Evolutionary conservation across 1,139 yeast genomes (phyloP).

Genomic region (Geotrichum bryndzae): DNA sequence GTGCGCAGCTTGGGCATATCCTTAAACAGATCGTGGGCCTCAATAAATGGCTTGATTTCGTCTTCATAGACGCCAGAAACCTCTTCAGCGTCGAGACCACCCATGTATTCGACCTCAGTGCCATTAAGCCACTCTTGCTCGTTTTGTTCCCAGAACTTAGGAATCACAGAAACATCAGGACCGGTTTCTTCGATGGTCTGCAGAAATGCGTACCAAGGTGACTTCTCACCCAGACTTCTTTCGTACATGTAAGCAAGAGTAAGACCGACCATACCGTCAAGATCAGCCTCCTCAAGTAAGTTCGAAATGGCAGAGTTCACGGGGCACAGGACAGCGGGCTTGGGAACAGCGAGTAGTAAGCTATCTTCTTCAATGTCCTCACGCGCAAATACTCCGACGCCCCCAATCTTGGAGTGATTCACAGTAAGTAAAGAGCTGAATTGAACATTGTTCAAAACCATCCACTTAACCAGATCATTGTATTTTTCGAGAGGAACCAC

Average conservation of each 20-base stretch:
- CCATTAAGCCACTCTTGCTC: constrained; percentile 49
- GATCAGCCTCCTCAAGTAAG: constrained; percentile 51
- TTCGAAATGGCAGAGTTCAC: constrained; percentile 56
- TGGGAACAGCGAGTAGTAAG: constrained; percentile 32
- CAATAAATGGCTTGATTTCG: constrained; percentile 33
- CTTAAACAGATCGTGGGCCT: constrained; percentile 24
- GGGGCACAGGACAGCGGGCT: constrained; percentile 31
- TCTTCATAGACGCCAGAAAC: constrained; percentile 49
- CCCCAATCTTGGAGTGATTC: constrained; percentile 50
- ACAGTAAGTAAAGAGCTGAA: constrained; percentile 38
- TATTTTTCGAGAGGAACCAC: constrained; percentile 18
- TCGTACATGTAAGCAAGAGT: constrained; percentile 72
- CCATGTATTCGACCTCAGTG: constrained; percentile 63
- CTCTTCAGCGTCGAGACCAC: constrained; percentile 56
- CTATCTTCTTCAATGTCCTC: constrained; percentile 36
- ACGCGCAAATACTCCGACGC: constrained; percentile 67
- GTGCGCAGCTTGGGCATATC: constrained; percentile 23
- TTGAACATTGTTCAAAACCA: constrained; percentile 27
- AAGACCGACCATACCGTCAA: constrained; percentile 62
- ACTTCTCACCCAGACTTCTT: constrained; percentile 43
- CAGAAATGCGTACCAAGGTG: constrained; percentile 76
- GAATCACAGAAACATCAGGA: constrained; percentile 34
- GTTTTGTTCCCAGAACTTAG: constrained; percentile 58
- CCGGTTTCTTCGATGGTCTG: constrained; percentile 45
- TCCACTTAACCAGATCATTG: constrained; percentile 28